A percentile compares a stretch with the other conserved stretches of the same genome.
phyloP scores from a whole-genome alignment of 2,329 filamentous ascomycete species.

The Hypomyces rosellus region DNA sequence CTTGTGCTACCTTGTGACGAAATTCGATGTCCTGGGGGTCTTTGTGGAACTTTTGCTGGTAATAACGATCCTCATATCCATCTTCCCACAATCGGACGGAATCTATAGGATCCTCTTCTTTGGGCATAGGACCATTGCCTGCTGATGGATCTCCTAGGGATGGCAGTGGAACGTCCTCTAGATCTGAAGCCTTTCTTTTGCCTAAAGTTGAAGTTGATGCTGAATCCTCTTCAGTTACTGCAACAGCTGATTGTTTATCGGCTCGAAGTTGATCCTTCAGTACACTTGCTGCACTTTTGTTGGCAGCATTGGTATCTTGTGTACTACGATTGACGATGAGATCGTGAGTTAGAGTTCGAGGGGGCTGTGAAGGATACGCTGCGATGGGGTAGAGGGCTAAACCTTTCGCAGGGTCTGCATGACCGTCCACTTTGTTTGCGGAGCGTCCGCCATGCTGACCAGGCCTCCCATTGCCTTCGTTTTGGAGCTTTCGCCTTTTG shows the following conservation, averaged over 20 bases:
- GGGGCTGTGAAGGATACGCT: slow-evolving; percentile 46
- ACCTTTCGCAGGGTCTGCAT: slow-evolving; percentile 28
- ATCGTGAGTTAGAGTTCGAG: slow-evolving; percentile 69
- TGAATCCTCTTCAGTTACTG: slow-evolving; percentile 12
- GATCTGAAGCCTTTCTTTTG: slow-evolving; percentile 71
- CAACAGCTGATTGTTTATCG: slow-evolving; percentile 17
- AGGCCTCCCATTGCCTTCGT: slow-evolving; percentile 36
- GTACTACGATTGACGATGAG: slow-evolving; percentile 73
- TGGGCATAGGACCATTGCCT: slow-evolving; percentile 36
- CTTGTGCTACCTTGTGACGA: slow-evolving; percentile 76
- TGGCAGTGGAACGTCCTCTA: slow-evolving; percentile 53
- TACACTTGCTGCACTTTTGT: slow-evolving; percentile 89
- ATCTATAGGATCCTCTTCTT: slow-evolving; percentile 64
- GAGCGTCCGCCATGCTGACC: background rate
- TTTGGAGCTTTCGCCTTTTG: slow-evolving; percentile 70
- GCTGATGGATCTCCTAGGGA: slow-evolving; percentile 54
- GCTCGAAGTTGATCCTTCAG: slow-evolving; percentile 72
- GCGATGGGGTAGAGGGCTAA: slow-evolving; percentile 33
- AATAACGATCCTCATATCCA: slow-evolving; percentile 92
- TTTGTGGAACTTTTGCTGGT: slow-evolving; percentile 91
- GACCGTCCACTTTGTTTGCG: slow-evolving; percentile 23
- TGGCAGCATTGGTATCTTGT: slow-evolving; percentile 69
- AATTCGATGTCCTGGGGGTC: slow-evolving; percentile 77
- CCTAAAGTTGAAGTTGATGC: slow-evolving; percentile 45
- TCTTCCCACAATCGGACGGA: slow-evolving; percentile 90